These are phyloP conservation scores for Penicillium frequentans DNA, from an alignment of 2,329 filamentous ascomycete genomes.

Conservation along the genomic window DNA sequence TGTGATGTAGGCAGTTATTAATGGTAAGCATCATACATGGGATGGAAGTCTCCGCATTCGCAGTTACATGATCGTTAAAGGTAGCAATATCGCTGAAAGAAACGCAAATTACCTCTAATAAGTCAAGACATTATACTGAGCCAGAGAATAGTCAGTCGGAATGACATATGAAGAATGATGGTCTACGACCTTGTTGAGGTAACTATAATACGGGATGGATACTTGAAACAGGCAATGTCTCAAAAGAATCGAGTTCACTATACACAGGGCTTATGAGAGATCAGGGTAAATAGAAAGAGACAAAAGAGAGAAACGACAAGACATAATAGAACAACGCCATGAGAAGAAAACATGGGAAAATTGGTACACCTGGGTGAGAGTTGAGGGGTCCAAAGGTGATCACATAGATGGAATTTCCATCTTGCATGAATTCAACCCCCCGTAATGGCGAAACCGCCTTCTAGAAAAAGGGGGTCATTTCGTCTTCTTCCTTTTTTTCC, in stretches of 20 bases:
- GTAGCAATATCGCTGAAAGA: too few relatives aligned
- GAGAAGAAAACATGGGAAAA: slow-evolving; percentile 27
- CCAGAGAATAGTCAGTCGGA: not conserved
- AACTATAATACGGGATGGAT: not conserved
- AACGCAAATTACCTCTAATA: too few relatives aligned
- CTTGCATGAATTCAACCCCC: slow-evolving; percentile 15
- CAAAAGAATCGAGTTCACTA: slow-evolving; percentile 29
- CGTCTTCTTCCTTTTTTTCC: slow-evolving; percentile 22
- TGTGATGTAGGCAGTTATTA: not conserved
- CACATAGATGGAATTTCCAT: slow-evolving; percentile 13
- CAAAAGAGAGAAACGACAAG: slow-evolving; percentile 21
- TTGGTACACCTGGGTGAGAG: slow-evolving; percentile 24
- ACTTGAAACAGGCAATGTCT: slow-evolving; percentile 5
- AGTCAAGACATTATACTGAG: too few relatives aligned
- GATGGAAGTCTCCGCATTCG: too few relatives aligned
- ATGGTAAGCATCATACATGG: too few relatives aligned
- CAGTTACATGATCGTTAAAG: too few relatives aligned
- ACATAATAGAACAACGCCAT: slow-evolving; percentile 38
- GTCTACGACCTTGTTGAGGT: not conserved
- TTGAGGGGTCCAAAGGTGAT: slow-evolving; percentile 20
- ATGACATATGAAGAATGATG: not conserved
- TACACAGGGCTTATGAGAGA: slow-evolving; percentile 31
- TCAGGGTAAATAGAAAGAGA: slow-evolving; percentile 23
- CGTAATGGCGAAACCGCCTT: slow-evolving; percentile 16
- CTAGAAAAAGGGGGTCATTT: slow-evolving; percentile 20